Evolutionary conservation across 768 basidiomycete genomes (phyloP), one percentile per base, ranked within the genome.

Genomic region (Mycena rosella): DNA sequence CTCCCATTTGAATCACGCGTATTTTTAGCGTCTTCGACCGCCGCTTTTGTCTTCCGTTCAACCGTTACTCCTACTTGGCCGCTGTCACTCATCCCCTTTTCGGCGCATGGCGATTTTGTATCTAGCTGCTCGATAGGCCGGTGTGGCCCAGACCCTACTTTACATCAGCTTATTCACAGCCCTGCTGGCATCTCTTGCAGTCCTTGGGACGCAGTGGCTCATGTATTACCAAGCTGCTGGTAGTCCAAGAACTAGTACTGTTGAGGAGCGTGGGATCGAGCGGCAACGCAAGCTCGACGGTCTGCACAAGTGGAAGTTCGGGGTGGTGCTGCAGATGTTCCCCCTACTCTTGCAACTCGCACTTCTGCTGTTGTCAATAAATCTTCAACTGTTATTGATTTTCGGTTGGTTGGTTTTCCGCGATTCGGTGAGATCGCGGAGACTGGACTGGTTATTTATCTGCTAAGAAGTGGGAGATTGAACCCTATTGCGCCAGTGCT

Each of bases 391-490:
- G 40, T 56, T 44, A 26, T 42, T 56, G 55, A 56, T 44, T 56
- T 54, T 54, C 34, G 34, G 34, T 44, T 56, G 22, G 55, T 56
- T 56, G 55, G 55, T 56, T 56, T 40, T 56, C 55, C 55, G 55
- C 55, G 38, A 56, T 56, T 56, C 56, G 56, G 27, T 58, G 38
- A 45, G 56, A 58, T 58, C 42, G 56, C 56, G 56, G 56, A 58
- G 56, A 58, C 56, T 58, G 56, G 56, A 58, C 56, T 47, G 57
- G 57, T 59, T 59, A 59, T 59, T 59, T 59, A 59, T 59, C 57
- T 59, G 42, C 44, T 47, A 45, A 59, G 57, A 59, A 59, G 57
- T 59, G 57, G 57, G 57, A 58, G 56, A 58, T 34, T 56, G 56
- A 57, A 45, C 56, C 56, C 38, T 55, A 55, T 55, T 45, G 56